phyloP scores from a whole-genome alignment of 2,329 filamentous ascomycete species.

The Aureobasidium zeae region DNA sequence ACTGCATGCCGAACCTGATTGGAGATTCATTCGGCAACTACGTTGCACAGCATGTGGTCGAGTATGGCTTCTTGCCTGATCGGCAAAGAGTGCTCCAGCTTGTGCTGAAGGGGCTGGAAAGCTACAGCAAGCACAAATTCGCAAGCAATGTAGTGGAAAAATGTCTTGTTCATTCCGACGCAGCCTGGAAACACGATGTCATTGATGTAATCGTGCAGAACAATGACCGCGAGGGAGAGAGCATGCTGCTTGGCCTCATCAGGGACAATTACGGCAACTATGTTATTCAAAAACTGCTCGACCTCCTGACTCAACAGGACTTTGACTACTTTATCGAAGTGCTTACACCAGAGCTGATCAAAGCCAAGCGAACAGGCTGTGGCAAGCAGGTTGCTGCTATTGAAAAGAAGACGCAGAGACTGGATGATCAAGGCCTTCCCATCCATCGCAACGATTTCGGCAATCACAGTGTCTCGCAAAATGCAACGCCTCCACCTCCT shows the following conservation, averaged over 20 bases:
- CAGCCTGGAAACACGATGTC: conserved; percentile 61
- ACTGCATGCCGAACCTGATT: conserved; percentile 61
- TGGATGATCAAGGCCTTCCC: conserved; percentile 22
- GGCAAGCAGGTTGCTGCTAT: conserved; percentile 39
- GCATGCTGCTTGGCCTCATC: conserved; percentile 66
- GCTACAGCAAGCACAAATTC: conserved; percentile 86
- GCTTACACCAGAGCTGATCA: conserved; percentile 37
- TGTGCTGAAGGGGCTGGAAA: conserved; percentile 62
- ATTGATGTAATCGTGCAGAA: conserved; percentile 50
- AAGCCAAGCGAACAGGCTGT: conserved; percentile 34
- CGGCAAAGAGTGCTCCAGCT: conserved; percentile 61
- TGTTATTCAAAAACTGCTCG: conserved; percentile 81
- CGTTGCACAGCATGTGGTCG: conserved; percentile 85
- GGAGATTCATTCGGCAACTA: conserved; percentile 92
- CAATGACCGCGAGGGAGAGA: conserved; percentile 49
- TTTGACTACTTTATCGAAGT: conserved; percentile 34
- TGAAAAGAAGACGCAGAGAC: conserved; percentile 41
- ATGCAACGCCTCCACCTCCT: conserved; percentile 7
- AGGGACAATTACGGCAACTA: conserved; percentile 93
- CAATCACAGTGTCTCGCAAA: conserved; percentile 1
- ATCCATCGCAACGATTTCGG: conserved; percentile 17
- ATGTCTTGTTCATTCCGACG: conserved; percentile 65
- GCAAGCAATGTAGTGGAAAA: conserved; percentile 97
- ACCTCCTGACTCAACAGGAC: conserved; percentile 31
- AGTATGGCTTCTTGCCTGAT: conserved; percentile 65